Evolutionary conservation across 73 alveolate genomes (phyloP).

Genomic region (Breviolum minutum): DNA sequence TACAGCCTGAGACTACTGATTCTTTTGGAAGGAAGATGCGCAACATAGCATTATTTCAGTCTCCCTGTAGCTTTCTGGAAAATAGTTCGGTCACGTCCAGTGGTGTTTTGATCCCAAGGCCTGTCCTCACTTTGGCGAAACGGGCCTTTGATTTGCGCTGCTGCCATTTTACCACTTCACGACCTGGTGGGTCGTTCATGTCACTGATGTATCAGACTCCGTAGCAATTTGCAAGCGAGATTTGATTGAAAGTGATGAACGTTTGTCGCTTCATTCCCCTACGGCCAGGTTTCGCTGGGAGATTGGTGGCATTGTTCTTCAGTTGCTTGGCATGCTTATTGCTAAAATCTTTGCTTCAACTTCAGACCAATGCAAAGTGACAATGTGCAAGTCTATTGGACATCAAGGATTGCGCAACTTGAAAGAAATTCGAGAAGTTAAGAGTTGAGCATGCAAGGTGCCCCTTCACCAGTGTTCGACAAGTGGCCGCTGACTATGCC

Average conservation of each 20-base stretch:
- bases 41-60: too few species aligned
- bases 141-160: constrained; percentile 26
- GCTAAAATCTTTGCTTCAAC: not conserved
- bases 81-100: too few species aligned
- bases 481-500: constrained; percentile 65
- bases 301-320: constrained; percentile 60
- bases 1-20: too few species aligned
- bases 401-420: not conserved
- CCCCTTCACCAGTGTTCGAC: constrained; percentile 74
- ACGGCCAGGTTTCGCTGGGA: constrained; percentile 49
- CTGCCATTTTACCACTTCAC: not conserved
- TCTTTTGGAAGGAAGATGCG: too few species aligned
- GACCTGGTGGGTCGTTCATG: not conserved
- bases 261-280: too few species aligned
- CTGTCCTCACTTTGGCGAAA: constrained; percentile 49
- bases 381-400: not conserved
- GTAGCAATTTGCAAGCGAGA: not conserved
- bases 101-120: not conserved
- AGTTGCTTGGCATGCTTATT: not conserved
- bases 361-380: not conserved
- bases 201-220: not conserved
- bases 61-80: too few species aligned
- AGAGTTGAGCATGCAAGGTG: constrained; percentile 19
- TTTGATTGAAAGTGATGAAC: not conserved
- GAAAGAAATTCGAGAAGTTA: too few species aligned